Evolutionary conservation across 2,329 filamentous ascomycete genomes (phyloP), one percentile per base, ranked within the genome.

Genomic region (Curvularia eragrostidis): DNA sequence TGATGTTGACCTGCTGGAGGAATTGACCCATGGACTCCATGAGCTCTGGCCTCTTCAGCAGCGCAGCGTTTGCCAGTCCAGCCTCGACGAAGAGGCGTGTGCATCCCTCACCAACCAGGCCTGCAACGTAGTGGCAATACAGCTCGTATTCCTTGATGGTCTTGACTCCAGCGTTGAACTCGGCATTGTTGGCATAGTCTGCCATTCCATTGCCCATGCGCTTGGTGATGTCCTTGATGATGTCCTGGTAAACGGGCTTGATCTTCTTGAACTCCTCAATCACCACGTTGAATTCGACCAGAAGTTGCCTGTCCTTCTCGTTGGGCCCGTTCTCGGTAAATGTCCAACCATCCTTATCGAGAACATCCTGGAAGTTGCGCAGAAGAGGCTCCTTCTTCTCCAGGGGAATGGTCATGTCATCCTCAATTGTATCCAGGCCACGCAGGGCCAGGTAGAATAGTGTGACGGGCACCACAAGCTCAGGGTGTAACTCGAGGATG

Each of bases 151-250:
- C 93, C 51, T 89, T 84, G 67, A 96, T 80, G 0, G 91, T 94
- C 73, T 92, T 84, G 58, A 98, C 89, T 47, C 92, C 92, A 58
- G 92, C 87, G 69, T 93, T 91, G 78, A 90, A 85, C 69, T 95
- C 91, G 13, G 91, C 89, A 70, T 96, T 95, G 66, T 90, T 83
- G 39, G 87, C 91, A 76, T 96, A 99, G 79, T 99, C 94, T 26
- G 95, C 95, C 95, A 99, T 99, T 67, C 95, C 95, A 72, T 98
- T 93, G 63, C 93, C 94, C 95, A 99, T 99, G 80, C 92, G 91
- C 72, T 88, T 82, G 30, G 93, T 92, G 73, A 98, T 97, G 69
- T 98, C 94, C 78, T 89, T 89, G 79, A 99, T 95, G 73, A 98
- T 93, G 6, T 83, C 85, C 77, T 85, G 86, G 80, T 99, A 98